phyloP scores from a whole-genome alignment of 148 eudicot species.

The Chenopodium album region DNA sequence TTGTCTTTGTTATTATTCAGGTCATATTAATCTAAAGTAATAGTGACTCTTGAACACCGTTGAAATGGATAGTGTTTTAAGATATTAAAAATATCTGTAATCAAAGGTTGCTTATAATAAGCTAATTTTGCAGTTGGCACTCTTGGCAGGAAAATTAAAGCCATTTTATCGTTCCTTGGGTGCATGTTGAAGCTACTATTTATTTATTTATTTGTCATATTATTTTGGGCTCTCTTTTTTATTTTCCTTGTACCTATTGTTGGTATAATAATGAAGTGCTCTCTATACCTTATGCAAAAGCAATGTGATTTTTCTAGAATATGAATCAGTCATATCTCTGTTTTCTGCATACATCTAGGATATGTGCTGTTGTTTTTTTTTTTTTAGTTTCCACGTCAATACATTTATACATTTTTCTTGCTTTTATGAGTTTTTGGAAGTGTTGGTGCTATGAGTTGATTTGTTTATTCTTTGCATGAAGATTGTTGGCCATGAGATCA shows the following conservation, averaged over 20 bases:
- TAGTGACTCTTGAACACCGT: background rate
- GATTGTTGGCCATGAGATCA: slow-evolving; percentile 53
- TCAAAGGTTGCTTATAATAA: background rate
- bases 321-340: background rate
- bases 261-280: background rate
- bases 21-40: background rate
- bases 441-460: background rate
- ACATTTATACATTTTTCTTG: background rate
- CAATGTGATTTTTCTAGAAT: background rate
- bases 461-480: slow-evolving; percentile 18
- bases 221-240: background rate
- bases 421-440: background rate
- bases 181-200: too few species aligned
- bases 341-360: background rate
- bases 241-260: background rate
- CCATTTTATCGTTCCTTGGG: too few species aligned
- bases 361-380: background rate
- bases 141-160: too few species aligned
- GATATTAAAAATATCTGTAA: background rate
- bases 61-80: background rate
- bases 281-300: background rate
- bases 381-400: background rate
- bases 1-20: background rate
- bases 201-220: background rate
- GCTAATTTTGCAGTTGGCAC: too few species aligned